Evolutionary conservation across 257 asterid genomes (phyloP), one percentile per base, ranked within the genome.

Genomic region (Solanum acaule): DNA sequence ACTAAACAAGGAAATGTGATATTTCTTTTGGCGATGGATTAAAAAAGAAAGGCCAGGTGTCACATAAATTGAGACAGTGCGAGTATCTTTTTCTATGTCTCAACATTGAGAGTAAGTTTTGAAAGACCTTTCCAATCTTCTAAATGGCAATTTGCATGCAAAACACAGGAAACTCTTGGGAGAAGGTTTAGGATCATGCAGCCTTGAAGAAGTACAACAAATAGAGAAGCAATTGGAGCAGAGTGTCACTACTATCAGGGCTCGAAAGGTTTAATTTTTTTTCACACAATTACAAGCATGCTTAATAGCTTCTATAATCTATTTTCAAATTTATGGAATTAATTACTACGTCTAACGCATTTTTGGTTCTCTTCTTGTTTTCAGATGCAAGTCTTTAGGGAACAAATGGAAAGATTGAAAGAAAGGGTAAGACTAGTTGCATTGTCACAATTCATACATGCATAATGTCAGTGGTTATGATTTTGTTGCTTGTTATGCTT

Each of bases 311-410:
- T 49, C 59, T 52, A 40, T 40, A 4, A 25, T 25, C 63, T 42
- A 11, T 37, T 29, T 38, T 85, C 13, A 38, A 65, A n/a, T 85
- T 16, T 65, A 46, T 16, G 88, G 46, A 38, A 90, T 65, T 65
- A 25, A 2, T 65, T 4, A n/a, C 20, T 25, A 13, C 18, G 4
- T 31, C 52, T 22, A 23, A 25, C 59, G 65, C 13, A 35, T 34
- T 23, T 22, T n/a, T 88, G 18, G 42, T 33, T 14, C 59, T 38
- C 10, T 16, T 31, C 68, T 83, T 31, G 18, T 42, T 56, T 88
- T 27, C 89, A 97, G 99, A 93, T 94, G 95, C 95, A 95, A 91
- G 94, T 96, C 10, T 97, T 91, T 93, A 91, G 88, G 90, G 96
- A 96, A 87, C 98, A 96, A 88, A 93, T 95, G 85, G 92, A 94